A percentile compares a stretch with the other conserved stretches of the same genome.
These are phyloP conservation scores for Ormosia emarginata DNA, from an alignment of 306 rosid species.

Conservation along the genomic window DNA sequence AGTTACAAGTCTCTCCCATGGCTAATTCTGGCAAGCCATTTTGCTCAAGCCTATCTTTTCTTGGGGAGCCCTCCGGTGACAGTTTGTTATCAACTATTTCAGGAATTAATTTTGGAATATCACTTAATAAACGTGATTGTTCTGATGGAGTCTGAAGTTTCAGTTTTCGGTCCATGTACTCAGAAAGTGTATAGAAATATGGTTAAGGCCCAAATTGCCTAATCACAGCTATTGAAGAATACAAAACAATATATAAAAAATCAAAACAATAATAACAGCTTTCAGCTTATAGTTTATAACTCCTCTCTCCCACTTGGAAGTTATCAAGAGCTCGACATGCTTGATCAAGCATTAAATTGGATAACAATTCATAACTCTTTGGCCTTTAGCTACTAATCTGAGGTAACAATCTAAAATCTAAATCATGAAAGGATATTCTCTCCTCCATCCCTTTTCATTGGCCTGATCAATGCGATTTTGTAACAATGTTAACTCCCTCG, in stretches of 20 bases:
- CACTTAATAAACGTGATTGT: slow-evolving; percentile 50
- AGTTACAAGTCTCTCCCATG: slow-evolving; percentile 17
- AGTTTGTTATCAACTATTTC: slow-evolving; percentile 35
- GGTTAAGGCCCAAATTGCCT: slow-evolving; percentile 50
- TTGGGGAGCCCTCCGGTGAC: slow-evolving; percentile 25
- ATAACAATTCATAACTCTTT: background rate
- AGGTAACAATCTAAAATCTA: slow-evolving; percentile 1
- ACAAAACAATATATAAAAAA: background rate
- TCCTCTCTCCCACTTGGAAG: background rate
- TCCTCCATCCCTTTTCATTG: slow-evolving; percentile 91
- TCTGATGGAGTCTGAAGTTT: slow-evolving; percentile 51
- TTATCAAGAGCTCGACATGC: background rate
- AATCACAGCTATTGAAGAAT: background rate
- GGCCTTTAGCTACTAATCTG: background rate
- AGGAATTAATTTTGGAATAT: slow-evolving; percentile 57
- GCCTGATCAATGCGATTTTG: slow-evolving; percentile 72
- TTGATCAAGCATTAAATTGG: slow-evolving; percentile 22
- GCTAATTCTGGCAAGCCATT: slow-evolving; percentile 25
- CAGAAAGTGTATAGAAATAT: slow-evolving; percentile 45
- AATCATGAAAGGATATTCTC: slow-evolving; percentile 72
- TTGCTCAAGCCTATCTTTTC: slow-evolving; percentile 31
- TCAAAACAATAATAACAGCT: background rate
- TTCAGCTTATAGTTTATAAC: background rate
- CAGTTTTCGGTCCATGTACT: slow-evolving; percentile 44
- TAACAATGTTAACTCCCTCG: slow-evolving; percentile 49